Percentiles rank a stretch among this genome's conserved stretches.
phyloP scores from a whole-genome alignment of 768 basidiomycete genomes.

The Lactifluus hygrophoroides region DNA sequence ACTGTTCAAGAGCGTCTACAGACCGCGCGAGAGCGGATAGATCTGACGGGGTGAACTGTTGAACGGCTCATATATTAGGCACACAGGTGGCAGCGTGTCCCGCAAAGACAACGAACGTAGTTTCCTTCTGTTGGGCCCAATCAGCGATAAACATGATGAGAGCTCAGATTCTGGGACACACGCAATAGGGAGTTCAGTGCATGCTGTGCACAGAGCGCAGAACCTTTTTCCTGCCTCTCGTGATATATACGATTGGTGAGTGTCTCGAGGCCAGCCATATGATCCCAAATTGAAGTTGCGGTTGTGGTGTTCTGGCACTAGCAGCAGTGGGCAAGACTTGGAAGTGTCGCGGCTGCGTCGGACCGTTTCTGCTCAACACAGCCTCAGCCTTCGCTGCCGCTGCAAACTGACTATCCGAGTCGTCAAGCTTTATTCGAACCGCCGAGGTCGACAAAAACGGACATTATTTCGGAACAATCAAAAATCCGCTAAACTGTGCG shows the following conservation, averaged over 20 bases:
- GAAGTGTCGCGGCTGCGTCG: constrained; percentile 7
- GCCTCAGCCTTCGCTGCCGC: too few relatives aligned
- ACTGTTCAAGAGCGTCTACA: constrained; percentile 57
- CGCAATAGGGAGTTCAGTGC: constrained; percentile 75
- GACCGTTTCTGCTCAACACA: background rate
- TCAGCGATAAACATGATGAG: constrained; percentile 8
- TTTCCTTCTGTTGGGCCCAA: constrained; percentile 33
- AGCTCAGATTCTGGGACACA: constrained; percentile 31
- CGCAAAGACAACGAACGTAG: constrained; percentile 34
- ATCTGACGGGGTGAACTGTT: constrained; percentile 71
- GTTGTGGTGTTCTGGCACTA: too few relatives aligned
- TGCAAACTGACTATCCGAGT: too few relatives aligned
- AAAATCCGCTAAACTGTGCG: background rate
- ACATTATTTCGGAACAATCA: background rate
- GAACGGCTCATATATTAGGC: constrained; percentile 16
- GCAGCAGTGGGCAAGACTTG: too few relatives aligned
- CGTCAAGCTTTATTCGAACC: too few relatives aligned
- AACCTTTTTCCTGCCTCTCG: constrained; percentile 67
- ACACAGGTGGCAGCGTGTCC: background rate
- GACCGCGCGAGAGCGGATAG: constrained; percentile 64
- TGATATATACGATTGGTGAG: constrained; percentile 61
- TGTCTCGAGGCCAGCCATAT: constrained; percentile 52
- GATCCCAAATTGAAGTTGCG: background rate
- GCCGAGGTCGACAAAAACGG: too few relatives aligned
- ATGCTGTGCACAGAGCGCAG: constrained; percentile 84